Evolutionary conservation across 2,329 filamentous ascomycete species (phyloP), one percentile per base, ranked within the genome.

Genomic region (Aureobasidium pullulans): DNA sequence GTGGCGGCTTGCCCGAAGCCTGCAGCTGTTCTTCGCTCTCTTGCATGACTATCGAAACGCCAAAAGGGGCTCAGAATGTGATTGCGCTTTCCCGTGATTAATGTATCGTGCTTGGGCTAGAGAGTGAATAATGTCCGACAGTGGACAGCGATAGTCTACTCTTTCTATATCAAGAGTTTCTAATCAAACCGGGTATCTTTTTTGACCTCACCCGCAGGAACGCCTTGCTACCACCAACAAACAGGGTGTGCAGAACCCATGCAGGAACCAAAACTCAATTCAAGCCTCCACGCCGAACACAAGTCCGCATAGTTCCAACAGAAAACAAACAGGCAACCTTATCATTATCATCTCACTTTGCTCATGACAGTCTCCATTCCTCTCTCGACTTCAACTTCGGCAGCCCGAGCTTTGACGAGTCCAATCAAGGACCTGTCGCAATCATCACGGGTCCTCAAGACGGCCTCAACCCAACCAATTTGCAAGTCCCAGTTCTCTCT

Each of bases 301-400:
- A 46, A 32, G 19, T n/a, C 19, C 23, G 10, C 15, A 15, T 29
- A 57, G 16, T 40, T 32, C 34, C 32, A 40, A 48, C 23, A 34
- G 13, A 47, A n/a, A 57, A 37, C 32, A 40, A 39, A 29, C 15
- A 57, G 13, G 23, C 32, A 48, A 28, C n/a, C 32, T 57, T 37
- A 10, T 44, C 29, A 16, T 56, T 9, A 48, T 71, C 65, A 95
- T 75, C 92, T 94, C 50, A 96, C 84, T 75, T 90, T 93, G 63
- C 89, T 86, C 93, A 99, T 96, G 63, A 99, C 89, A 2, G 94
- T 97, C 75, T 97, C 93, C 16, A 83, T 75, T 0, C 90, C 92
- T 63, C 91, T 83, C 63, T 88, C 86, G 1, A 92, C 85, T 61
- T 88, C 86, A 65, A 96, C 83, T 73, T 90, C 89, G 7, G 90